Conservation (phyloP, 1,284 basidiomycete species). For the Stygiomarasmius scandens region DNA sequence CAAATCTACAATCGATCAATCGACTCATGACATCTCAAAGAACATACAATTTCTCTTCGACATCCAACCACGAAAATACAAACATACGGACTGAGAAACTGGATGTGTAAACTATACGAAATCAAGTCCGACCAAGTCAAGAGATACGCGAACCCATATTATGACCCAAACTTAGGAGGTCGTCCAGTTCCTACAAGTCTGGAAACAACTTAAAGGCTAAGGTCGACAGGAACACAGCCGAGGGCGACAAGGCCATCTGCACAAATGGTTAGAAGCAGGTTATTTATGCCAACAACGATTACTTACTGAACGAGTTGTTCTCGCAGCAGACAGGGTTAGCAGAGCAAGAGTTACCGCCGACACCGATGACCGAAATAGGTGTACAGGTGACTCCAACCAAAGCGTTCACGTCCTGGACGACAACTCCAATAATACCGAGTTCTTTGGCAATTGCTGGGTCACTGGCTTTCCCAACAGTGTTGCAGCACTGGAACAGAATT, state of each 20-base stretch:
- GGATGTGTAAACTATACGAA: too few species aligned
- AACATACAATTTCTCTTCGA: too few species aligned
- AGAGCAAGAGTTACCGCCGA: conserved; percentile 26
- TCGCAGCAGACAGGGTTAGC: conserved; percentile 32
- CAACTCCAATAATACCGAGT: conserved; percentile 29
- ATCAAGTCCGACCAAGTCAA: not conserved
- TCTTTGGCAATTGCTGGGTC: conserved; percentile 14
- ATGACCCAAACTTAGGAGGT: not conserved
- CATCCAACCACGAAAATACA: too few species aligned
- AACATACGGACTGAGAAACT: too few species aligned
- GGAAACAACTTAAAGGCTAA: conserved; percentile 18
- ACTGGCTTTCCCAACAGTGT: conserved; percentile 22
- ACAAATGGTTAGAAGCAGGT: not conserved
- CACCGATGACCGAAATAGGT: conserved; percentile 31
- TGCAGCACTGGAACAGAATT: conserved; percentile 26
- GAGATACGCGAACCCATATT: not conserved
- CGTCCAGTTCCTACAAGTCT: not conserved
- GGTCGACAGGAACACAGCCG: conserved; percentile 27
- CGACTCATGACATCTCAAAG: too few species aligned
- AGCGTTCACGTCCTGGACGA: conserved; percentile 26
- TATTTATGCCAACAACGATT: not conserved
- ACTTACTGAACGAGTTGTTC: conserved; percentile 25
- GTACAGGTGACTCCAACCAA: conserved; percentile 11
- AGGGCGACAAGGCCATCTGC: conserved; percentile 8
- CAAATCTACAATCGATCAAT: too few species aligned